A percentile compares a stretch with the other conserved stretches of the same genome.
phyloP scores from a whole-genome alignment of 2,329 filamentous ascomycete genomes.

The Exophiala xenobiotica region DNA sequence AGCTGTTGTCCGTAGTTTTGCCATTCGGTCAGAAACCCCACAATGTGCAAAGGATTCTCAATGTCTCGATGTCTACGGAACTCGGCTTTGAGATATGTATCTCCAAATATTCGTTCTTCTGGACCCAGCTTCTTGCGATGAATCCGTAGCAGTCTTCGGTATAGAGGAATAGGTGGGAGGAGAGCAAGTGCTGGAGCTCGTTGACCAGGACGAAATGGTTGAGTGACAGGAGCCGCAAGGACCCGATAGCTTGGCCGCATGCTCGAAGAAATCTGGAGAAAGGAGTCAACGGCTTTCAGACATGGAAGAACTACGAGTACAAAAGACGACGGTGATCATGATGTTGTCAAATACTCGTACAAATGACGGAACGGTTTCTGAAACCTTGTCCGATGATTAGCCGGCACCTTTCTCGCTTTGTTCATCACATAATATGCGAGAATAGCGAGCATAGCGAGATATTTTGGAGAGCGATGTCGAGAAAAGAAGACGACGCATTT shows the following conservation, averaged over 20 bases:
- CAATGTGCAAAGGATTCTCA: conserved; percentile 90
- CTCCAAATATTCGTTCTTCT: conserved; percentile 78
- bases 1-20: conserved; percentile 91
- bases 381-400: no score
- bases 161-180: conserved; percentile 83
- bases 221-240: conserved; percentile 23
- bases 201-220: conserved; percentile 25
- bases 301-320: no score
- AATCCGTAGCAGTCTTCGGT: conserved; percentile 79
- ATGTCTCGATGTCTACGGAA: conserved; percentile 80
- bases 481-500: no score
- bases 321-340: no score
- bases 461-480: no score
- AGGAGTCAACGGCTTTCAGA: no score
- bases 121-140: conserved; percentile 75
- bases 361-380: no score
- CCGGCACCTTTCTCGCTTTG: no score
- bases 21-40: conserved; percentile 96
- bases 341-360: no score
- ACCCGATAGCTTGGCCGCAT: conserved; percentile 25
- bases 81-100: conserved; percentile 90
- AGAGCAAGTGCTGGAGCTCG: conserved; percentile 59
- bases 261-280: no score
- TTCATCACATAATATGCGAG: no score
- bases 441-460: no score